Base-by-base conservation (phyloP, 768 basidiomycete genomes). In the Scleroderma citrinum region DNA sequence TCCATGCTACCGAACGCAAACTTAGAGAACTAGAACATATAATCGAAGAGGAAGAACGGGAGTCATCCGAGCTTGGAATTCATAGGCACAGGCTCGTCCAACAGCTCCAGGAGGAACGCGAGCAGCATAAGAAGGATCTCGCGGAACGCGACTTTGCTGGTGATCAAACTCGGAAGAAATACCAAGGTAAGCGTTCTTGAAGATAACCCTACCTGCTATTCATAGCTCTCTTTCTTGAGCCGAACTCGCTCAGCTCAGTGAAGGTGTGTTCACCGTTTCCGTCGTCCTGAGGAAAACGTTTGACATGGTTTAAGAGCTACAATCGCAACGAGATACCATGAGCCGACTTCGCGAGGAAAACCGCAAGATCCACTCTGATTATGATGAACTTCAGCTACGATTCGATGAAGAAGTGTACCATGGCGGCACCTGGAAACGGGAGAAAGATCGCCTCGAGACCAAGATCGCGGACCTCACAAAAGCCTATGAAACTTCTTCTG, bases 81-180 rank as follows among this genome's bases (percentile, higher is more conserved):
- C 76, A 86, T 35, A 76, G 82, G 26, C 79, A 82, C 51, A 77
- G 85, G 21, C 69, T 90, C n/a, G 72, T 78, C 1, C 85, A 85
- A 50, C 84, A 87, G 59, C 72, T 92, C 58, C 85, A 89, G 53
- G 85, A 87, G 49, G 84, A 87, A 61, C 76, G 86, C 53, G 80
- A 85, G 49, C 83, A 83, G 47, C 82, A 91, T 59, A 80, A 82
- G 60, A 85, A 90, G 57, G 87, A 91, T 53, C 74, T 90, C n/a
- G 72, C 78, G 1, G 86, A 90, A 53, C 77, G 86, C 5, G 87
- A 90, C 64, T 87, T 89, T 61, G 70, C 83, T 11, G 75, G 78
- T 29, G 83, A 89, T 55, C 88, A 90, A 62, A 89, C 87, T 3
- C 78, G 85, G 53, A 87, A 90, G 74, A 90, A 88, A 62, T 90